These are phyloP conservation scores for Arabidopsis lyrata DNA, from an alignment of 441 rosid species.

Conservation along the genomic window DNA sequence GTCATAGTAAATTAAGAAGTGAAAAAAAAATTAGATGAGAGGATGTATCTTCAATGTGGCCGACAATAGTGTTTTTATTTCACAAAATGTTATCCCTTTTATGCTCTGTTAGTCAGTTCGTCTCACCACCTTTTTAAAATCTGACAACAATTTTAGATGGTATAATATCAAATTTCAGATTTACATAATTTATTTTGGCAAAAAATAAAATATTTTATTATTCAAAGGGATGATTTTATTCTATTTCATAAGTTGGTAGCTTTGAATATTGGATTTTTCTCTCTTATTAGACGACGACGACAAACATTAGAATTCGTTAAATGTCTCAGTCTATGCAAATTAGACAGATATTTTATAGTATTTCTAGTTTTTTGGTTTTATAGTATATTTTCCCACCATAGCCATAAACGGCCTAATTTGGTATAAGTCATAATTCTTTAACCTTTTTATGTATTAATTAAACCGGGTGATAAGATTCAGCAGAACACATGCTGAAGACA, in stretches of 20 bases:
- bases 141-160: slow-evolving; percentile 12
- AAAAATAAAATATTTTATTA: not conserved
- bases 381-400: too few relatives aligned
- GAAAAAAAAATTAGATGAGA: not conserved
- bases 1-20: not conserved
- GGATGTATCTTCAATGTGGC: slow-evolving; percentile 29
- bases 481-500: too few relatives aligned
- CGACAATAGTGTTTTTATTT: slow-evolving; percentile 35
- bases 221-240: slow-evolving; percentile 13
- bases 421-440: too few relatives aligned
- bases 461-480: too few relatives aligned
- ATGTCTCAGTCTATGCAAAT: too few relatives aligned
- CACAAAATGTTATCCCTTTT: slow-evolving; percentile 11
- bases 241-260: slow-evolving; percentile 18
- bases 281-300: not conserved
- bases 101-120: not conserved
- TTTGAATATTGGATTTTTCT: not conserved
- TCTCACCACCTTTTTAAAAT: slow-evolving; percentile 20
- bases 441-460: too few relatives aligned
- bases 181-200: not conserved
- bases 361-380: too few relatives aligned
- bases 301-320: too few relatives aligned
- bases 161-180: not conserved
- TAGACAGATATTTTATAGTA: too few relatives aligned
- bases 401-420: too few relatives aligned